Evolutionary conservation across 495 filamentous ascomycete species (phyloP), one percentile per base, ranked within the genome.

Genomic region (Xylaria acuta): DNA sequence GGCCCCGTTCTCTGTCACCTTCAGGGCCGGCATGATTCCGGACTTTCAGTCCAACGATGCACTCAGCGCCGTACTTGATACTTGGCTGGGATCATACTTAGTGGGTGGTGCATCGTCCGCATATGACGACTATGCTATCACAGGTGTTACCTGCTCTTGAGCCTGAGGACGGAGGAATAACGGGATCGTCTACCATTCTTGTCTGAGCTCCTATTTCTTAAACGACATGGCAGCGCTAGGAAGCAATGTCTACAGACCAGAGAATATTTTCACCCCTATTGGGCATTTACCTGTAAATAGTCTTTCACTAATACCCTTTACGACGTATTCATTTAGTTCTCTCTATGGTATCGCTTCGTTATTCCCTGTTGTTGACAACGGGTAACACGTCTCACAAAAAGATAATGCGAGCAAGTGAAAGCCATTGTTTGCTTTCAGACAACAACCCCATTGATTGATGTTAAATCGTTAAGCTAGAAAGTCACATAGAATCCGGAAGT

Each of bases 21-120:
- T 71, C 69, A 64, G 47, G 47, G 59, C 59, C 45, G 43, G 32
- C 60, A 7, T 56, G 60, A 71, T 71, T 34, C 69, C 69, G 16
- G 12, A 64, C 34, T 71, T 9, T 9, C 45, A 32, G 34, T 53
- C 45, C 16, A 14, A 12, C 18, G 59, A 54, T 4, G 6, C 11
- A 16, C n/a, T 71, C 1, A 25, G 45, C 34, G n/a, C 34, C 20
- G 34, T 71, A 1, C 49, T 71, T 2, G 36, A 71, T 18, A 32
- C 22, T 2, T 64, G 69, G 69, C 4, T 56, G 3, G 68, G 69
- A 12, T 56, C 69, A 32, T 71, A 56, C 25, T 60, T 71, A 14
- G 49, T 71, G 25, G 59, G 69, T 1, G 69, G 47, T 11, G 47
- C 45, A 30, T 8, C 32, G 34, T 22, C 69, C 16, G 34, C 34